A percentile compares a stretch with the other conserved stretches of the same genome.
phyloP scores from a whole-genome alignment of 495 filamentous ascomycete genomes.

The Hypoxylon fragiforme region DNA sequence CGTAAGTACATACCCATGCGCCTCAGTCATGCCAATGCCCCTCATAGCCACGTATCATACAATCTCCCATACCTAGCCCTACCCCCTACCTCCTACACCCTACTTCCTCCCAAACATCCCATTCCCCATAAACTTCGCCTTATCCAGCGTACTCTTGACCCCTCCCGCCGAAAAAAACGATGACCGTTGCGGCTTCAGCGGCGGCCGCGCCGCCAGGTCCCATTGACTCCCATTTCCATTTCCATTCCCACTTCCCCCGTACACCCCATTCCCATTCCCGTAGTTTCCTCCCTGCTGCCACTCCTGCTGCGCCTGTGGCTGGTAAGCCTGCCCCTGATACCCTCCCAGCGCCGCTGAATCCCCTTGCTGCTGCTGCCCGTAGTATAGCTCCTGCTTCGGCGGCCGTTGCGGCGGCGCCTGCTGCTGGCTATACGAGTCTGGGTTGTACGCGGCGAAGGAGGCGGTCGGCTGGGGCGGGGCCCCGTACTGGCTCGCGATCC shows the following conservation, averaged over 20 bases:
- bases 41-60: not conserved
- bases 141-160: conserved; percentile 35
- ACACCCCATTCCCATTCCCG: too few species aligned
- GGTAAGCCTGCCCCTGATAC: conserved; percentile 26
- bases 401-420: not conserved
- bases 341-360: not conserved
- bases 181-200: conserved; percentile 31
- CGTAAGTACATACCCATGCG: too few species aligned
- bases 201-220: conserved; percentile 24
- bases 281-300: conserved; percentile 32
- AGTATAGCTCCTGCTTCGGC: not conserved
- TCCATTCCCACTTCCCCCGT: too few species aligned
- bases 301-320: conserved; percentile 21
- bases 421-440: conserved; percentile 16
- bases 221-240: conserved; percentile 16
- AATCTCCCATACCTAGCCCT: not conserved
- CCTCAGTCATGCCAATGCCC: too few species aligned
- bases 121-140: conserved; percentile 36
- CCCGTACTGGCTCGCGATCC: not conserved
- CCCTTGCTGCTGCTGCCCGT: conserved; percentile 11
- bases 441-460: conserved; percentile 32
- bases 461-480: conserved; percentile 11
- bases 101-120: conserved; percentile 31
- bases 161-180: conserved; percentile 36
- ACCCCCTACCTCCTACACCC: not conserved